Base-by-base conservation (phyloP, 108 stramenopile species). In the Cyclotella kingstonii region DNA sequence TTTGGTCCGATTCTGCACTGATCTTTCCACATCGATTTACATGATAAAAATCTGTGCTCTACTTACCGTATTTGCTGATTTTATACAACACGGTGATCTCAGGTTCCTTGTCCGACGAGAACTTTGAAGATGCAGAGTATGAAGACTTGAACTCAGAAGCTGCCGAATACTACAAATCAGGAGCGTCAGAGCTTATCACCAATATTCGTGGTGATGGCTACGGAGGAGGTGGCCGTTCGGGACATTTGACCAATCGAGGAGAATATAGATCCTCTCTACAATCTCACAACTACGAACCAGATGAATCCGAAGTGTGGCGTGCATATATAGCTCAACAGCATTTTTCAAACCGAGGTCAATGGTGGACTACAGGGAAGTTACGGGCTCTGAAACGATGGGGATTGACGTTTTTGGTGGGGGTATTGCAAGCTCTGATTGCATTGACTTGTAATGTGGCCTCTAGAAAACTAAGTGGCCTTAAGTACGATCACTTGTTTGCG, bases 341-440 rank as follows among this genome's bases (percentile, higher is more conserved):
- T 48, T 87, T 87, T 68, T 53, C 59, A 14, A 94, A 94, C 55
- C 86, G 93, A 8, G 89, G 89, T 10, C 90, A 91, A 41, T 91
- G 93, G 93, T 94, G 93, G 93, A 94, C 93, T 8, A 90, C 93
- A 3, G 81, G 83, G 7, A 91, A 89, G 57, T 81, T 82, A 39
- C 72, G 86, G 4, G 69, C 88, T 19, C 39, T 94, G 5, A 89
- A 89, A 53, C 64, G 85, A 28, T 94, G 93, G 93, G 67, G 78
- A 33, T 49, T 94, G 43, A 94, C 93, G 21, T 75, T 94, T 30
- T 14, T 82, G 22, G 83, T 94, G 31, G 93, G 93, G 8, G 85
- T 91, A 40, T 60, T 84, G 8, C 88, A 91, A 58, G 93, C 83
- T 5, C 21, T 84, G 8, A 81, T 91, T 49, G 93, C 89, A 0